These are phyloP conservation scores for Paradendryphiella salina DNA, from an alignment of 2,329 filamentous ascomycete genomes.

Conservation along the genomic window DNA sequence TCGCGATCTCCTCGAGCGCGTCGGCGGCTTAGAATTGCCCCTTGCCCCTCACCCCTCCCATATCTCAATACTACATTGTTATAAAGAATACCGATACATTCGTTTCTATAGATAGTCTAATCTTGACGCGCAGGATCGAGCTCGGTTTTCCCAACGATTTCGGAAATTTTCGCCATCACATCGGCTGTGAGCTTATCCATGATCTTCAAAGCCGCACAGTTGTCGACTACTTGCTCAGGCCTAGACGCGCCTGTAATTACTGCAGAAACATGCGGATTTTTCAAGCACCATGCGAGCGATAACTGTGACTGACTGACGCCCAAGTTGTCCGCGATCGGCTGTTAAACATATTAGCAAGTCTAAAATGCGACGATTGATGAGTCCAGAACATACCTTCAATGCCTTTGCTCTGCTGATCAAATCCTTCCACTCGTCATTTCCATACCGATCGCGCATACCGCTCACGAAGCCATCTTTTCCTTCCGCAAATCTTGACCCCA, in stretches of 20 bases:
- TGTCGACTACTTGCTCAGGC: constrained; percentile 39
- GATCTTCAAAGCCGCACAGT: constrained; percentile 51
- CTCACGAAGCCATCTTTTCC: constrained; percentile 61
- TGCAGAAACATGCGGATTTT: constrained; percentile 41
- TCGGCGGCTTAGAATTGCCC: no score
- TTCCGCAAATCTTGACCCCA: constrained; percentile 61
- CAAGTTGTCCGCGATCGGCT: constrained; percentile 64
- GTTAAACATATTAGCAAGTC: constrained; percentile 9
- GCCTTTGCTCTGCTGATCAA: constrained; percentile 62
- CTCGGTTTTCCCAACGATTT: constrained; percentile 32
- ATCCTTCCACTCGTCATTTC: constrained; percentile 57
- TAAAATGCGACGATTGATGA: neutral
- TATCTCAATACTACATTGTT: no score
- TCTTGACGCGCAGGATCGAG: constrained; percentile 30
- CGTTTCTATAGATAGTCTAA: constrained; percentile 4
- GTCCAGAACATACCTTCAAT: constrained; percentile 32
- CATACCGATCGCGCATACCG: constrained; percentile 49
- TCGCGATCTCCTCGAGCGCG: no score
- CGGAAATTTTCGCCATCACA: constrained; percentile 50
- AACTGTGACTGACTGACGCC: constrained; percentile 57
- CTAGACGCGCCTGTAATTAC: constrained; percentile 37
- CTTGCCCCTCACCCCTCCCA: no score
- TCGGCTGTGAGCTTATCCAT: constrained; percentile 52
- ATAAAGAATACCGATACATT: neutral
- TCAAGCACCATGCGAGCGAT: constrained; percentile 44